Evolutionary conservation across 306 rosid genomes (phyloP), one percentile per base, ranked within the genome.

Genomic region (Crataegus laevigata): DNA sequence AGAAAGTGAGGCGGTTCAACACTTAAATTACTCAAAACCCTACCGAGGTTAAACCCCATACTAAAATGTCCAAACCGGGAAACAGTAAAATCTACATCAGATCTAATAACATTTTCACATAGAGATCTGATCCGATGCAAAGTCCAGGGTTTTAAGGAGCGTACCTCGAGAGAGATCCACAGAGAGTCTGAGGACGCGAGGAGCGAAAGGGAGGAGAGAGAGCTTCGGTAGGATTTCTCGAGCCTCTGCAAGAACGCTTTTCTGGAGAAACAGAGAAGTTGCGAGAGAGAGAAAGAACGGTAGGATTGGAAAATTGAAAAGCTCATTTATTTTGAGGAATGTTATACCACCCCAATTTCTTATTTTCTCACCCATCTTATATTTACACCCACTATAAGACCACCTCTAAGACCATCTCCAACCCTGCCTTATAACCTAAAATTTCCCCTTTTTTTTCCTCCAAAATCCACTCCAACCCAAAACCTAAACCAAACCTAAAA

Each of bases 91-190:
- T 40, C 9, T 42, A 42, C 17, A 66, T 14, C 93, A 90, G 93
- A 92, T 89, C 97, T 88, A 81, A 30, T 47, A 55, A 6, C n/a
- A 22, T 29, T 1, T 19, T 40, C 10, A 64, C n/a, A 60, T 42
- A 18, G 43, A 76, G 75, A 60, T 17, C 75, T 22, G 73, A 82
- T 80, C 77, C n/a, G 80, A 71, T 11, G 67, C 40, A n/a, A 34
- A 28, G 42, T 21, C 72, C 63, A 66, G 83, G 62, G 66, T 34
- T 68, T 3, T 51, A 38, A 26, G 51, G 42, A 68, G 22, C 76
- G 70, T 60, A 87, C 90, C 88, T 82, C 62, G 50, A 54, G 19
- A 66, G 79, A 77, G 86, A 82, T 85, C 87, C 71, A 50, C 67
- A 36, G 67, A 43, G 67, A 25, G 19, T 4, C 66, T 12, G 21